Evolutionary conservation across 306 rosid species (phyloP), one percentile per base, ranked within the genome.

Genomic region (Styphnolobium japonicum): DNA sequence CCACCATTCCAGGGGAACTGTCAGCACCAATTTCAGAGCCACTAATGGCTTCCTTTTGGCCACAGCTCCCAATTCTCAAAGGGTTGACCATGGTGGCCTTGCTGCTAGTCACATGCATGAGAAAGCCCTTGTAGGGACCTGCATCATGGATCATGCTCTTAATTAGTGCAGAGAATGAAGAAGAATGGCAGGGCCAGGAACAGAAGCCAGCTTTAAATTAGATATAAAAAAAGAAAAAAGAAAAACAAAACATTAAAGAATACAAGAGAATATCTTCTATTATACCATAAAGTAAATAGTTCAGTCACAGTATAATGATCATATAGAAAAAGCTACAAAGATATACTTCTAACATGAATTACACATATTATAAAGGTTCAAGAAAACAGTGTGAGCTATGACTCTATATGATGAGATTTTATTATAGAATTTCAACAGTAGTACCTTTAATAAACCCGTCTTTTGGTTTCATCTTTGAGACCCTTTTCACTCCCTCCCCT

Each of bases 361-460:
- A 25, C 42, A 56, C 51, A 79, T 55, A 62, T 67, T 60, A 68
- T 48, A 82, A 69, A 15, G 68, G 9, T 69, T 60, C 23, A 76
- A 46, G 3, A 52, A 18, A 33, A 60, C 42, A 27, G 31, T 67
- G 7, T 8, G 22, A 72, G 75, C 10, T 29, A 57, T 25, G 58
- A 78, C 67, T 16, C 16, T 25, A 34, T 66, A 33, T 11, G 40
- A 77, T 64, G 58, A 51, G 49, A 37, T 33, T 42, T 43, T 55
- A 23, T 65, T 43, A 52, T 71, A 7, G 12, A 73, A 53, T 62
- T 76, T 87, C n/a, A 74, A 75, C 55, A 68, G 22, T 46, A 66
- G 70, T 88, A 88, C 95, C 95, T 87, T 73, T 79, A 34, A 31
- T 65, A 82, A 88, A 81, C 48, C 77, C 75, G 72, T 62, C 90